These are phyloP conservation scores for Solanum okadae DNA, from an alignment of 257 asterid species.

Conservation along the genomic window DNA sequence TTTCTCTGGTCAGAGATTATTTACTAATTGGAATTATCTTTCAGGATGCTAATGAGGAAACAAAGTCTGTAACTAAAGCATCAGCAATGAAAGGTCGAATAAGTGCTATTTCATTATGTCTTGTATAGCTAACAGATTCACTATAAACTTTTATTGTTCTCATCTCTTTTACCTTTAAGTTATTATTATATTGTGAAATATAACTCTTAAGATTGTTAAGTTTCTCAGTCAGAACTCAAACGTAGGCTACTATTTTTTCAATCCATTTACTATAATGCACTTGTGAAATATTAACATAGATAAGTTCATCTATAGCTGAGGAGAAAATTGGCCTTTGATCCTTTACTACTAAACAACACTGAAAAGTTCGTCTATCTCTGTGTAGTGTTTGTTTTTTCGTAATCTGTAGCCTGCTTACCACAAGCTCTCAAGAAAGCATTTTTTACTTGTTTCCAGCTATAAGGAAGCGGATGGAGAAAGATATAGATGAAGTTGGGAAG, in stretches of 20 bases:
- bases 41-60: constrained; percentile 86
- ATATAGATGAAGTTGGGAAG: constrained; percentile 76
- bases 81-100: constrained; percentile 73
- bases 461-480: constrained; percentile 89
- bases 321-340: background rate
- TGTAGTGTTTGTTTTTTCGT: background rate
- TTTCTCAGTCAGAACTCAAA: background rate
- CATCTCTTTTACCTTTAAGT: background rate
- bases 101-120: background rate
- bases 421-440: background rate
- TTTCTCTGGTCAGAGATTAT: background rate
- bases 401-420: background rate
- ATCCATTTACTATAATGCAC: background rate
- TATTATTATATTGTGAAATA: background rate
- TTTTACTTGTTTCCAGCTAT: constrained; percentile 38
- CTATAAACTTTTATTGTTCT: background rate
- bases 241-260: background rate
- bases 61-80: constrained; percentile 77
- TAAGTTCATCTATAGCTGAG: background rate
- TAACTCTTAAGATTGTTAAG: background rate
- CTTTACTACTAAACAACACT: background rate
- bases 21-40: background rate
- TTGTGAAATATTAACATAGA: background rate
- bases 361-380: background rate
- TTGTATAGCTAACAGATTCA: background rate